A percentile compares a stretch with the other conserved stretches of the same genome.
phyloP scores from a whole-genome alignment of 306 rosid genomes.

The Fragaria vesca region DNA sequence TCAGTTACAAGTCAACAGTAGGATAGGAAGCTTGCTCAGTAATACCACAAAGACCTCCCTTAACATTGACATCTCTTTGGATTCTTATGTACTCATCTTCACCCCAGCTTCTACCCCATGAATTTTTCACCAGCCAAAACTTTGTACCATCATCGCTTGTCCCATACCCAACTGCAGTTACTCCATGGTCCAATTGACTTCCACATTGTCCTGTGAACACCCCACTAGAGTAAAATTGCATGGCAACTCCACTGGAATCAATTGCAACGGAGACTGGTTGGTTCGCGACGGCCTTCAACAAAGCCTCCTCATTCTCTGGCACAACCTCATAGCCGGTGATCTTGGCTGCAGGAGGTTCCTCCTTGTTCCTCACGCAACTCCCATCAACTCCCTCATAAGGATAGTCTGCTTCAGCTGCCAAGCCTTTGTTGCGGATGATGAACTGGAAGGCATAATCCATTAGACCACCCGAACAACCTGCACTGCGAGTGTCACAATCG shows the following conservation, averaged over 20 bases:
- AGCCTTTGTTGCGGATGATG: slow-evolving; percentile 11
- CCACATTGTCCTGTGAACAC: slow-evolving; percentile 29
- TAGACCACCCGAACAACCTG: slow-evolving; percentile 18
- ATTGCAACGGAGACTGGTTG: slow-evolving; percentile 28
- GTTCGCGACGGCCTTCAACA: slow-evolving; percentile 21
- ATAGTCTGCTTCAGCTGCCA: slow-evolving; percentile 3
- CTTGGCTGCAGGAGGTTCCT: not conserved
- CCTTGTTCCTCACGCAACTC: not conserved
- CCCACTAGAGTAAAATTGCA: slow-evolving; percentile 31
- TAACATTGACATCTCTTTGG: not conserved
- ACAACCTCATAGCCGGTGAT: slow-evolving; percentile 19
- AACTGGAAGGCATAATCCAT: slow-evolving; percentile 16
- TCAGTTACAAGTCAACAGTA: not conserved
- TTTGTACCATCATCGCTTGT: slow-evolving; percentile 19
- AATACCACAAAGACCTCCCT: slow-evolving; percentile 11
- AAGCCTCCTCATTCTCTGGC: slow-evolving; percentile 21
- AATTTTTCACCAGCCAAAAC: slow-evolving; percentile 27
- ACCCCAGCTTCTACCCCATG: slow-evolving; percentile 21
- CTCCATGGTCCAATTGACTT: slow-evolving; percentile 25
- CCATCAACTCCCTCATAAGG: not conserved
- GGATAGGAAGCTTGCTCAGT: slow-evolving; percentile 12
- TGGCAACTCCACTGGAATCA: slow-evolving; percentile 17
- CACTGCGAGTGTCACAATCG: slow-evolving; percentile 10
- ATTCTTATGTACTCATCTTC: slow-evolving; percentile 19
- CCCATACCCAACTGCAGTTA: slow-evolving; percentile 27